Evolutionary conservation across 305 asterid genomes (phyloP).

Genomic region (Fraxinus latifolia): DNA sequence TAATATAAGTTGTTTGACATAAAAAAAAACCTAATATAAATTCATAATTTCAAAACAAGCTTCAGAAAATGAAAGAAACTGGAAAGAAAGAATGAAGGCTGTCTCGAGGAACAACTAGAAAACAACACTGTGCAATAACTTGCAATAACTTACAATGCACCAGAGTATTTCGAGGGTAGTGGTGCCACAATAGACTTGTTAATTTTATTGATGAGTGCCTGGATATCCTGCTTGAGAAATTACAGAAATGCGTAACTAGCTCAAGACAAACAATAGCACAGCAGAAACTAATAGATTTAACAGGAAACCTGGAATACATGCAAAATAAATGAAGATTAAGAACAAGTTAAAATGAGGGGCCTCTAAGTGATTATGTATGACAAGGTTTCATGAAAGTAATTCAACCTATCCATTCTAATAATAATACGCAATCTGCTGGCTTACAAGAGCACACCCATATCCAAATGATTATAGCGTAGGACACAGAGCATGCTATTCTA

Average conservation of each 20-base stretch:
- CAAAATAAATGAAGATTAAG: slow-evolving; percentile 3
- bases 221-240: slow-evolving; percentile 69
- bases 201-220: slow-evolving; percentile 89
- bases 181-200: slow-evolving; percentile 89
- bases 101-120: slow-evolving; percentile 1
- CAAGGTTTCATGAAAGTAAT: slow-evolving; percentile 2
- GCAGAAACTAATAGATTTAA: slow-evolving; percentile 23
- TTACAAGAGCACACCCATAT: not conserved
- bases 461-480: not conserved
- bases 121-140: slow-evolving; percentile 30
- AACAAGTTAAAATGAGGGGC: slow-evolving; percentile 21
- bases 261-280: slow-evolving; percentile 15
- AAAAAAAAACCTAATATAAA: not conserved
- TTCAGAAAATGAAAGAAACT: not conserved
- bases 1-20: not conserved
- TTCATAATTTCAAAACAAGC: not conserved
- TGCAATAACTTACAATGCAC: slow-evolving; percentile 62
- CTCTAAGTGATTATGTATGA: slow-evolving; percentile 14
- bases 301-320: not conserved
- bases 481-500: not conserved
- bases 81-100: not conserved
- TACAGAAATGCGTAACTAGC: slow-evolving; percentile 22
- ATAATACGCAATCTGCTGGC: not conserved
- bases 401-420: not conserved
- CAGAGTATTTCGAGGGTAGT: slow-evolving; percentile 75